phyloP scores from a whole-genome alignment of 164 flowering plant genomes.

The Liquidambar formosana region DNA sequence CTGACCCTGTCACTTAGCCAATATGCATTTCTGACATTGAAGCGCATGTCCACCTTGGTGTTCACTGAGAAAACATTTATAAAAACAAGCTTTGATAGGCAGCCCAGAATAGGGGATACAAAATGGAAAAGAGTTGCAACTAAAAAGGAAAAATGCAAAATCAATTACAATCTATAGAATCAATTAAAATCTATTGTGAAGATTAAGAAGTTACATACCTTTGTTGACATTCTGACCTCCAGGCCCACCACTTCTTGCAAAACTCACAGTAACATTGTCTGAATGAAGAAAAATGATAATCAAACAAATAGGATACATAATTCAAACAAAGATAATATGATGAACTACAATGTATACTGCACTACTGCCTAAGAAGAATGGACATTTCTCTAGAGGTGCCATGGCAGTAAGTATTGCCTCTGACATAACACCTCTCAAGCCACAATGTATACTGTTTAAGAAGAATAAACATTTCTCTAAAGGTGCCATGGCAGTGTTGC shows the following conservation, averaged over 20 bases:
- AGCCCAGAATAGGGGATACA: neutral
- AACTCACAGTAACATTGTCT: conserved; percentile 88
- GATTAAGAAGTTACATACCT: conserved; percentile 43
- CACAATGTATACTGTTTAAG: too few relatives aligned
- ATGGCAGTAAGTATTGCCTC: too few relatives aligned
- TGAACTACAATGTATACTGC: neutral
- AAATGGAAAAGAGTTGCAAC: neutral
- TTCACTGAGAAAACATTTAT: conserved; percentile 51
- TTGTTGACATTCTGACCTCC: conserved; percentile 97
- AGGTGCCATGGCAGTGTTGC: too few relatives aligned
- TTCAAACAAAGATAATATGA: conserved; percentile 1
- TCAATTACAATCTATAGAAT: too few relatives aligned
- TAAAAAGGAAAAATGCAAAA: too few relatives aligned
- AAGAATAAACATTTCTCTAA: too few relatives aligned
- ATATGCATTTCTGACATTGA: conserved; percentile 79
- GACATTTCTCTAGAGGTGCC: too few relatives aligned
- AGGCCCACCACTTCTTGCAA: conserved; percentile 97
- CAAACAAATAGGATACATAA: neutral
- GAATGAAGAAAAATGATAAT: conserved; percentile 6
- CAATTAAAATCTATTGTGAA: neutral
- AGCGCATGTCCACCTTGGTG: conserved; percentile 99
- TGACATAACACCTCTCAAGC: too few relatives aligned
- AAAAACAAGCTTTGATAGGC: neutral
- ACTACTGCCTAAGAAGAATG: too few relatives aligned
- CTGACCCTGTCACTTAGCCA: conserved; percentile 86